Evolutionary conservation across 768 basidiomycete species (phyloP), one percentile per base, ranked within the genome.

Genomic region (Phaffia australis): DNA sequence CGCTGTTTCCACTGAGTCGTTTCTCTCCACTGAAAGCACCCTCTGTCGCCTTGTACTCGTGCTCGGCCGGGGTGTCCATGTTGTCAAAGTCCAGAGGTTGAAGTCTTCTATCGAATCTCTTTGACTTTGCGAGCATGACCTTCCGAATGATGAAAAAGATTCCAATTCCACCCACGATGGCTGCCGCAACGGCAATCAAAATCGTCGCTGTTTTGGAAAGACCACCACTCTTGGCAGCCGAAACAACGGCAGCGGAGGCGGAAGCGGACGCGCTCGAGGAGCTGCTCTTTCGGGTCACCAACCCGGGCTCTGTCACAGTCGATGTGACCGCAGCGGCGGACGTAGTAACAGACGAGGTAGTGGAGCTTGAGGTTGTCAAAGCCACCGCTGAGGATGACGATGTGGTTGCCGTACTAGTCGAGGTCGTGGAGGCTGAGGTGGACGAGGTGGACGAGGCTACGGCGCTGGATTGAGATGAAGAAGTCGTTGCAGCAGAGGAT

Each of bases 181-280:
- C 25, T 14, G 56, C 7, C 14, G 56, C 56, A 16, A 57, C 56
- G 32, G 56, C 56, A 16, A 57, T 57, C 56, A 57, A 16, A 32
- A 29, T 57, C 27, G 32, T 29, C 27, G n/a, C 56, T 32, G 56
- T 57, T 32, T 57, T 57, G 16, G 27, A 29, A 2, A 57, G 18
- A 5, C n/a, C 21, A 27, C 52, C 52, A n/a, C n/a, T n/a, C 4
- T 16, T 54, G n/a, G 52, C 52, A 68, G 68, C 60, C 29, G 71
- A 72, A 56, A 70, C 71, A 57, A 64, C 69, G 2, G 67, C 51
- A 25, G 68, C 68, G 8, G 50, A 62, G n/a, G 69, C 62, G 51
- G 66, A 60, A 29, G 64, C 60, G 42, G 70, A 60, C 54, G 71
- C 59, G n/a, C 58, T 48, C 14, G 72, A 68, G 32, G 73, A 74